These are phyloP conservation scores for Halteria grandinella DNA, from an alignment of 73 alveolate genomes.

Conservation along the genomic window DNA sequence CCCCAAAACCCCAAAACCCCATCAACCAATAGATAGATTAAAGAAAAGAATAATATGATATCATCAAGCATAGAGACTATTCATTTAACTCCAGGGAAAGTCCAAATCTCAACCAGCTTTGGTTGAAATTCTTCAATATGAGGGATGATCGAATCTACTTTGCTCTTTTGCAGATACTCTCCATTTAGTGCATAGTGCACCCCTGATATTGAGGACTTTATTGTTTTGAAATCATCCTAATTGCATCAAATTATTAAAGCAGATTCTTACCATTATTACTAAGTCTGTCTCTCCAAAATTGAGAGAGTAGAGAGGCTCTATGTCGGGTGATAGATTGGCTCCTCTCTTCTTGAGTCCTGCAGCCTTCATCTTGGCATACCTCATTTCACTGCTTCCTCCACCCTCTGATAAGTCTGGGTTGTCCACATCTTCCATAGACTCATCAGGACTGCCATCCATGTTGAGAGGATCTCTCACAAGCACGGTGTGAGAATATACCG, in stretches of 20 bases:
- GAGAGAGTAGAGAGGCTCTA: too few relatives aligned
- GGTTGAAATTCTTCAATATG: slow-evolving; percentile 27
- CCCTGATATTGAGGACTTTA: slow-evolving; percentile 4
- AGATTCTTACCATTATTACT: not conserved
- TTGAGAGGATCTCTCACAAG: not conserved
- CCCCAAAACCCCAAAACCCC: too few relatives aligned
- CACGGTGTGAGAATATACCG: slow-evolving; percentile 5
- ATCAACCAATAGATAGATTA: too few relatives aligned
- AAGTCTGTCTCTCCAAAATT: slow-evolving; percentile 38
- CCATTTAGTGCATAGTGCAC: slow-evolving; percentile 29
- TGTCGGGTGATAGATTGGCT: not conserved
- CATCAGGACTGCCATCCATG: not conserved
- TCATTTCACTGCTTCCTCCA: slow-evolving; percentile 15
- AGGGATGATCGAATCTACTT: slow-evolving; percentile 34
- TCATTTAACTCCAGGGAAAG: slow-evolving; percentile 45
- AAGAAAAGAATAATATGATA: too few relatives aligned
- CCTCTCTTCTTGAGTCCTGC: slow-evolving; percentile 3
- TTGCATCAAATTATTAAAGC: not conserved
- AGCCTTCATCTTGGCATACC: not conserved
- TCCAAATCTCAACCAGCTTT: slow-evolving; percentile 40
- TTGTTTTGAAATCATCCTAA: slow-evolving; percentile 43
- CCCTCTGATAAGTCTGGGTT: too few relatives aligned
- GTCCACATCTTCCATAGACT: slow-evolving; percentile 1
- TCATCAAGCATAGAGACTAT: too few relatives aligned
- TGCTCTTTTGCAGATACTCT: slow-evolving; percentile 22